Conservation (phyloP, 176 grass and related monocot genomes). For the Oryza meridionalis region DNA sequence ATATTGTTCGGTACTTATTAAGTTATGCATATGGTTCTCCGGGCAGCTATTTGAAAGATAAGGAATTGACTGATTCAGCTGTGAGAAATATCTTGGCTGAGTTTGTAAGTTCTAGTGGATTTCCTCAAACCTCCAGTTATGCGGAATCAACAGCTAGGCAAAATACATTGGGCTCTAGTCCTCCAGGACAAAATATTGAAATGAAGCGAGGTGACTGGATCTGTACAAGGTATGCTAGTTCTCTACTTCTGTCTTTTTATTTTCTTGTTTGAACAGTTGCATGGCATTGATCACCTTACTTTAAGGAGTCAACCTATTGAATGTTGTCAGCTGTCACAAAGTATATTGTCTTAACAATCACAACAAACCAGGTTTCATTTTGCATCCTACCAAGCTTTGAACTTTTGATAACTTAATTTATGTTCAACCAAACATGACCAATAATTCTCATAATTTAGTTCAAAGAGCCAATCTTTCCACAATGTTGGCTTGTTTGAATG, state of each 20-base stretch:
- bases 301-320: background rate
- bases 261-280: slow-evolving; percentile 9
- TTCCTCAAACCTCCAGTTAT: slow-evolving; percentile 34
- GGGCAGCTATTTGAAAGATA: slow-evolving; percentile 38
- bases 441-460: slow-evolving; percentile 22
- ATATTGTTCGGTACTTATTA: slow-evolving; percentile 80
- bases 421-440: slow-evolving; percentile 1
- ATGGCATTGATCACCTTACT: background rate
- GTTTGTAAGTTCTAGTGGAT: slow-evolving; percentile 54
- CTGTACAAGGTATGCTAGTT: slow-evolving; percentile 70
- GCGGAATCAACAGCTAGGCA: slow-evolving; percentile 39
- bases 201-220: slow-evolving; percentile 95
- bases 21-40: slow-evolving; percentile 65
- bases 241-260: slow-evolving; percentile 1
- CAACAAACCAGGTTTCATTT: slow-evolving; percentile 16
- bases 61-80: slow-evolving; percentile 67
- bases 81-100: slow-evolving; percentile 67
- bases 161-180: slow-evolving; percentile 34
- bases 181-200: slow-evolving; percentile 68
- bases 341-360: slow-evolving; percentile 5
- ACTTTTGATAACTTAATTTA: slow-evolving; percentile 9
- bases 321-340: slow-evolving; percentile 20
- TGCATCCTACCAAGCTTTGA: slow-evolving; percentile 3
- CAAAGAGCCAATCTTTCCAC: background rate
- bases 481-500: slow-evolving; percentile 8